Evolutionary conservation across 2,329 filamentous ascomycete genomes (phyloP), one percentile per base, ranked within the genome.

Genomic region (Cryphonectria naterciae): DNA sequence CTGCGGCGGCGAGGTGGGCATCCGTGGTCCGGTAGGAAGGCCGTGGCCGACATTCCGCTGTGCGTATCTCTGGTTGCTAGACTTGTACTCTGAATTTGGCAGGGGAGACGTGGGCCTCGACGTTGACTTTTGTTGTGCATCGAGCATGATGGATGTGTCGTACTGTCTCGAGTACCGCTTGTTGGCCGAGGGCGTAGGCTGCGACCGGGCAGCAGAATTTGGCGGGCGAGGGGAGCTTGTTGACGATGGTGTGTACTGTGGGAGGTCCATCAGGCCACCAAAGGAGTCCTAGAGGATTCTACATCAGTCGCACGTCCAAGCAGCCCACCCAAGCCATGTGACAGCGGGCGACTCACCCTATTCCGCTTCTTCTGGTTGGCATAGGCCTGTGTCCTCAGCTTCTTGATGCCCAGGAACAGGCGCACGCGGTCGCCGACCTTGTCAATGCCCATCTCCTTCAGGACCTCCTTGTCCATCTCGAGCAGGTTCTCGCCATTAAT

Each of bases 381-480:
- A 75, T 92, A 92, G 6, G 92, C 89, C 80, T 90, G 93, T 69
- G 91, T 94, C 74, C 93, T 86, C 70, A 96, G 85, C 80, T 94
- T 93, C 83, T 95, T 95, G 78, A 95, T 94, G 75, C 91, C 91
- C 73, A 95, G 87, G 77, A 94, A 95, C 73, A 99, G 91, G 74
- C 95, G 93, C 49, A 99, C 95, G 68, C 96, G 91, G 81, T 99
- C 96, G 74, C 96, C 96, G 74, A 99, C 93, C 82, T 98, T 99
- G 76, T 97, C 97, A 76, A 99, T 95, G 60, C 96, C 96, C 89
- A 99, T 97, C 81, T 99, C 96, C 81, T 97, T 97, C 74, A 99
- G 86, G 56, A 97, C 94, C 69, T 94, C 92, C 85, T 97, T 97
- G 81, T 99, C 96, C 86, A 98, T 95, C 82, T 99, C 96, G 76